Evolutionary conservation across 2,329 filamentous ascomycete species (phyloP), one percentile per base, ranked within the genome.

Genomic region (Aspergillus hortae): DNA sequence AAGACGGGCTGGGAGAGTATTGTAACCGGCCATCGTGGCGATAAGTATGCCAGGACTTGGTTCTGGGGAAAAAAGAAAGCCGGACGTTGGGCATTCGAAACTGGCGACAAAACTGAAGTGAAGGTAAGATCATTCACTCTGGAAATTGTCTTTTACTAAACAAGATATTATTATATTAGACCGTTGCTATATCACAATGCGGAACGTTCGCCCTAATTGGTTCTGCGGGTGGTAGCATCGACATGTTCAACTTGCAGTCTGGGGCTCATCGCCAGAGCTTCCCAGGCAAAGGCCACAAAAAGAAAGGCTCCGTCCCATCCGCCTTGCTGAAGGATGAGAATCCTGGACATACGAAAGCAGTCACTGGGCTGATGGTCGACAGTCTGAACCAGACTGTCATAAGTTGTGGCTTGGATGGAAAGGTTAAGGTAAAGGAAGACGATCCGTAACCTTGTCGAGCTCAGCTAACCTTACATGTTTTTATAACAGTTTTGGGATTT

Each of bases 201-300:
- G 94, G 94, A 51, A 96, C 89, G 1, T 99, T 99, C 76, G 92
- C 92, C 2, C 74, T 97, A 4, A 80, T 99, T 19, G 94, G 94
- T 1, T 96, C 92, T 1, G 84, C 84, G 27, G 85, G 81, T 35
- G 94, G 94, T 40, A 83, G 85, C 32, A 86, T 99, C 51, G 91
- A 96, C 69, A 92, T 95, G 87, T 97, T 89, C 81, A 99, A 99
- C 68, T 77, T 99, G 53, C 94, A 99, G 69, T 97, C 94, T 42
- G 94, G 94, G 42, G 78, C 87, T 17, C 90, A 95, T 70, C 86
- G 92, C 52, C 90, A 95, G 65, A 84, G 88, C 15, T 99, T 95
- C 69, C 94, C 94, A 0, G 85, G 90, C 62, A 36, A 38, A 23
- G 10, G n/a, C 25, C 12, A 43, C 32, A 32, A 46, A 32, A 36